Conservation (phyloP, 179 eudicot species). For the Actinidia arguta region DNA sequence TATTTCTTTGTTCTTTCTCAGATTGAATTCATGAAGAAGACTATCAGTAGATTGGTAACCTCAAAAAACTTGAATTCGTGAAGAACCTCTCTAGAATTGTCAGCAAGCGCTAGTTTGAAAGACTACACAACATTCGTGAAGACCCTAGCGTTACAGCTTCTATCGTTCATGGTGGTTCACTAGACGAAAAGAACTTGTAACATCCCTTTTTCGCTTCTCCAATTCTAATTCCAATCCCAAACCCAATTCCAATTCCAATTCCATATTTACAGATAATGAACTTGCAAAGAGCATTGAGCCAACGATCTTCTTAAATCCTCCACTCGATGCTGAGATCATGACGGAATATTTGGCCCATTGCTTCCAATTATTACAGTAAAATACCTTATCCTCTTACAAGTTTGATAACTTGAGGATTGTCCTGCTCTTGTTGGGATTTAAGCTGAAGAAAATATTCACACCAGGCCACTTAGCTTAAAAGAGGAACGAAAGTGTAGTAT, state of each 20-base stretch:
- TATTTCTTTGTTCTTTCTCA: constrained; percentile 23
- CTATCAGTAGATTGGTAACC: constrained; percentile 56
- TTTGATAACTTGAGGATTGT: constrained; percentile 56
- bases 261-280: neutral
- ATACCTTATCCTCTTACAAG: constrained; percentile 49
- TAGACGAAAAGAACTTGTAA: constrained; percentile 41
- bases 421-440: constrained; percentile 55
- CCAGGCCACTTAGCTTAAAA: constrained; percentile 16
- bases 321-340: constrained; percentile 85
- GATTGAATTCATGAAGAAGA: constrained; percentile 65
- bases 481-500: neutral
- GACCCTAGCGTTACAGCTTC: constrained; percentile 51
- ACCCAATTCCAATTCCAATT: neutral
- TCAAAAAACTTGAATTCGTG: constrained; percentile 50
- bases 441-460: constrained; percentile 38
- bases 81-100: constrained; percentile 61
- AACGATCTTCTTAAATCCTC: constrained; percentile 87
- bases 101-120: constrained; percentile 73
- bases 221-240: too few relatives aligned
- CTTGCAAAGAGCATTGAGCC: constrained; percentile 78
- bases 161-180: constrained; percentile 75
- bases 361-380: constrained; percentile 90
- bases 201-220: neutral
- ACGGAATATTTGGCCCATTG: constrained; percentile 95
- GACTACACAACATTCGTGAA: constrained; percentile 57